Evolutionary conservation across 495 filamentous ascomycete species (phyloP).

Genomic region (Aspergillus ostianus): DNA sequence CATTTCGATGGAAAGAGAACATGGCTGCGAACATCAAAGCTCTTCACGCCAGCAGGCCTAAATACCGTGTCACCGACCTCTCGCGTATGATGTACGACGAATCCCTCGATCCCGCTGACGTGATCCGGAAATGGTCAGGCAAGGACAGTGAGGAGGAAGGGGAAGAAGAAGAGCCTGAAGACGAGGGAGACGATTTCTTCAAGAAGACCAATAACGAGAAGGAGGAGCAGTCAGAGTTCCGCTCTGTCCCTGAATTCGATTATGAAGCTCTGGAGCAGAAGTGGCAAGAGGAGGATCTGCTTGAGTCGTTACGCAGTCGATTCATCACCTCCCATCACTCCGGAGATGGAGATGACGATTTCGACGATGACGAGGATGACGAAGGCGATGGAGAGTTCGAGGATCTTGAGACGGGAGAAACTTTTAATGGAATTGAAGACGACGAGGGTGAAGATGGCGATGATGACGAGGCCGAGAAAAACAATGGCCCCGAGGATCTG

Average conservation of each 20-base stretch:
- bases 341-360: conserved; percentile 43
- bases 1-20: conserved; percentile 79
- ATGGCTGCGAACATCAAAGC: conserved; percentile 71
- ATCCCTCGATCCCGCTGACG: conserved; percentile 69
- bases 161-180: conserved; percentile 47
- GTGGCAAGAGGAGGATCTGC: conserved; percentile 75
- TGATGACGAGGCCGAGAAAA: conserved; percentile 26
- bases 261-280: conserved; percentile 78
- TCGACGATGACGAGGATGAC: conserved; percentile 47
- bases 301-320: conserved; percentile 68
- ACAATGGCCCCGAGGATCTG: conserved; percentile 47
- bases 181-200: conserved; percentile 82
- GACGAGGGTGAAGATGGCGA: conserved; percentile 43
- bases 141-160: conserved; percentile 37
- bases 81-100: conserved; percentile 87
- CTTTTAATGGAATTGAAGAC: conserved; percentile 43
- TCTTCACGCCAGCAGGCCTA: conserved; percentile 64
- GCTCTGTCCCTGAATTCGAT: conserved; percentile 73
- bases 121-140: conserved; percentile 76
- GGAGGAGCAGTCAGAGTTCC: conserved; percentile 69
- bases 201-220: conserved; percentile 64
- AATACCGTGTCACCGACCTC: conserved; percentile 75
- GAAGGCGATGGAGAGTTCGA: conserved; percentile 90
- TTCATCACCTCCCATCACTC: conserved; percentile 70
- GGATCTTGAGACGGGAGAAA: conserved; percentile 80